Evolutionary conservation across 208 protist genomes (phyloP).

Genomic region (Leishmania lainsoni): DNA sequence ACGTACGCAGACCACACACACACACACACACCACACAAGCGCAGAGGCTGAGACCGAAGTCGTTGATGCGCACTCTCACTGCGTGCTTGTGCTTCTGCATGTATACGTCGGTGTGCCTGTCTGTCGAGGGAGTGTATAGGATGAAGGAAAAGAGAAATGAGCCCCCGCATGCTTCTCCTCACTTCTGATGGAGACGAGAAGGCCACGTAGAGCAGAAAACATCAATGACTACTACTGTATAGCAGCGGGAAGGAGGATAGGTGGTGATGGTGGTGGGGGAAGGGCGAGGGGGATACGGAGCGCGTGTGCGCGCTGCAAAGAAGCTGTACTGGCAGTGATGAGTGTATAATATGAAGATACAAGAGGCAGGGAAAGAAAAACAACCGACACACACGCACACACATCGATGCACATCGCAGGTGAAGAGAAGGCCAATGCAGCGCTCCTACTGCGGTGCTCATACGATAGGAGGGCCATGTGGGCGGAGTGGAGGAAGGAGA

Average conservation of each 20-base stretch:
- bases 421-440: background rate
- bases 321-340: background rate
- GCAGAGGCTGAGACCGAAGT: conserved; percentile 4
- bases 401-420: background rate
- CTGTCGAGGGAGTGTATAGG: too few relatives aligned
- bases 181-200: too few relatives aligned
- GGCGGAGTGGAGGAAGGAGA: background rate
- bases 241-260: conserved; percentile 3
- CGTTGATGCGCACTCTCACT: background rate
- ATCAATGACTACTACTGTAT: too few relatives aligned
- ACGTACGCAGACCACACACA: too few relatives aligned
- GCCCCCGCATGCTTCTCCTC: background rate
- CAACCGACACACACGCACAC: background rate
- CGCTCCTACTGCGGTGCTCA: background rate
- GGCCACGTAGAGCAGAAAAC: too few relatives aligned
- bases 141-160: too few relatives aligned
- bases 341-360: background rate
- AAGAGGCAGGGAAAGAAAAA: background rate
- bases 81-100: too few relatives aligned
- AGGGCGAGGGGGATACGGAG: background rate
- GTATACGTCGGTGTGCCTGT: too few relatives aligned
- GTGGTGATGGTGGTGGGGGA: background rate
- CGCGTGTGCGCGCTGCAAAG: background rate
- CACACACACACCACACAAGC: conserved; percentile 11
- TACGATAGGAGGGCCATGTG: background rate